Percentiles rank a stretch among this genome's conserved stretches.
These are phyloP conservation scores for Naganishia liquefaciens DNA, from an alignment of 1,284 basidiomycete genomes.

Conservation along the genomic window DNA sequence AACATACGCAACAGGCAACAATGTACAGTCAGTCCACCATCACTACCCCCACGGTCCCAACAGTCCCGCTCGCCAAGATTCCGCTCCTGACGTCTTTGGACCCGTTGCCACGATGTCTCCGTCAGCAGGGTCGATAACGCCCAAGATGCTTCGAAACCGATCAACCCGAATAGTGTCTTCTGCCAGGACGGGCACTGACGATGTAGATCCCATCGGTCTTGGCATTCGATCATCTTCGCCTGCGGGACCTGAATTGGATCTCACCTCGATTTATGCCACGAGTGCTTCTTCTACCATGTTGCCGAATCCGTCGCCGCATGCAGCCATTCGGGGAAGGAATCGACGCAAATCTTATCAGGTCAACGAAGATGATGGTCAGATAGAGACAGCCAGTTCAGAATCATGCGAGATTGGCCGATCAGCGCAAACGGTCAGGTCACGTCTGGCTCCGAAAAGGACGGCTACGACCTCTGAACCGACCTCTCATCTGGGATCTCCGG, in stretches of 20 bases:
- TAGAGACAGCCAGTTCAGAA: constrained; percentile 12
- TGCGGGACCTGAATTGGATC: constrained; percentile 12
- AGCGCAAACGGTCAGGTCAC: constrained; percentile 12
- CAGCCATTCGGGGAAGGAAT: constrained; percentile 11
- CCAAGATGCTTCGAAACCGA: neutral
- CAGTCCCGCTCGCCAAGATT: constrained; percentile 17
- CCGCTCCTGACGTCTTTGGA: constrained; percentile 17
- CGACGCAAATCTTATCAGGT: constrained; percentile 7
- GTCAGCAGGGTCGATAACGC: constrained; percentile 1
- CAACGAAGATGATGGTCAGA: constrained; percentile 1
- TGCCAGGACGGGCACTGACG: neutral
- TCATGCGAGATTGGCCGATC: constrained; percentile 1
- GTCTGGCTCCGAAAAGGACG: constrained; percentile 12
- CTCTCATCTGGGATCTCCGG: constrained; percentile 6
- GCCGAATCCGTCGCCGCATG: constrained; percentile 3
- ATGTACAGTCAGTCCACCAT: neutral
- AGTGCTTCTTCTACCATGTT: constrained; percentile 5
- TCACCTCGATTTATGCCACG: constrained; percentile 13
- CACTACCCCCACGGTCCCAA: constrained; percentile 1
- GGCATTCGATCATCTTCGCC: constrained; percentile 19
- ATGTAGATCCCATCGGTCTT: constrained; percentile 20
- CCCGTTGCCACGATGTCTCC: neutral
- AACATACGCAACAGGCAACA: constrained; percentile 9
- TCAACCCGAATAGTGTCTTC: constrained; percentile 14
- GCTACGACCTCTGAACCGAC: neutral